Evolutionary conservation across 306 rosid species (phyloP).

Genomic region (Trifolium fragiferum): DNA sequence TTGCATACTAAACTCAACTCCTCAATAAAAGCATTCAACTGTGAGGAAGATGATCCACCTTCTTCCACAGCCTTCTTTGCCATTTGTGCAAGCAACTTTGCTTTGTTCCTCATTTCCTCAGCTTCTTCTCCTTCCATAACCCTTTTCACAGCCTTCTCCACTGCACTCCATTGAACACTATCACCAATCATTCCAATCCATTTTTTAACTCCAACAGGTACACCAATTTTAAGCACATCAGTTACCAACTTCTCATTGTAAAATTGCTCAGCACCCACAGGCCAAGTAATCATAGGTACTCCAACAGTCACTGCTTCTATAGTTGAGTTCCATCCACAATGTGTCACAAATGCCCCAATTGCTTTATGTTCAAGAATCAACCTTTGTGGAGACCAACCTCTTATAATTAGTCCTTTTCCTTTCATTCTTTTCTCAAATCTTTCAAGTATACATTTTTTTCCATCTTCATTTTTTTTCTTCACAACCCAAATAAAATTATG

Average conservation of each 20-base stretch:
- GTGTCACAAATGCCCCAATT: slow-evolving; percentile 50
- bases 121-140: slow-evolving; percentile 45
- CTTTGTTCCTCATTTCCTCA: slow-evolving; percentile 38
- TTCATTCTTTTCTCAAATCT: slow-evolving; percentile 54
- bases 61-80: slow-evolving; percentile 35
- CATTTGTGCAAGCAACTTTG: background rate
- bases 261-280: slow-evolving; percentile 43
- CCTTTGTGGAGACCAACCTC: slow-evolving; percentile 59
- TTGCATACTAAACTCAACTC: slow-evolving; percentile 30
- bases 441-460: slow-evolving; percentile 43
- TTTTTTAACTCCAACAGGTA: slow-evolving; percentile 39
- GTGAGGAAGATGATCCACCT: slow-evolving; percentile 48
- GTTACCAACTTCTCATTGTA: slow-evolving; percentile 53
- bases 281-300: slow-evolving; percentile 60
- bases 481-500: slow-evolving; percentile 60
- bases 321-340: slow-evolving; percentile 63
- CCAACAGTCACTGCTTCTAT: slow-evolving; percentile 51
- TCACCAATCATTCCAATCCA: background rate
- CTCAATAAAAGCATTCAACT: slow-evolving; percentile 41
- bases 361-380: slow-evolving; percentile 50
- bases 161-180: background rate
- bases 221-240: slow-evolving; percentile 38
- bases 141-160: slow-evolving; percentile 40
- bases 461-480: slow-evolving; percentile 3
- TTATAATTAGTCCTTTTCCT: slow-evolving; percentile 48